phyloP scores from a whole-genome alignment of 192 early-diverging fungal species.

The Coemansia erecta region DNA sequence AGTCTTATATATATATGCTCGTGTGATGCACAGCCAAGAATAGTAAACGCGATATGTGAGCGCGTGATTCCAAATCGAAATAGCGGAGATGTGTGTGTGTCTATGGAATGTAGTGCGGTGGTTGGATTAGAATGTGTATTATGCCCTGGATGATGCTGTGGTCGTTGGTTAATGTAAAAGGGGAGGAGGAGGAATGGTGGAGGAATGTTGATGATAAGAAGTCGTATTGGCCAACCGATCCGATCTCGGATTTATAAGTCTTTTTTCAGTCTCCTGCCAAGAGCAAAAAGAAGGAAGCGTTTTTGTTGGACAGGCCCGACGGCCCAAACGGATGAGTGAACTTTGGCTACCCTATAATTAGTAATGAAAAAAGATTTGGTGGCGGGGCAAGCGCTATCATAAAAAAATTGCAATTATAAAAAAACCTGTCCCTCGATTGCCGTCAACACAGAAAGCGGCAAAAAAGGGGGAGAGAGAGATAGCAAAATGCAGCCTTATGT shows the following conservation, averaged over 20 bases:
- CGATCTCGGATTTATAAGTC: too few species aligned
- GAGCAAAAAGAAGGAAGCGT: neutral
- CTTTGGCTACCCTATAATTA: constrained; percentile 2
- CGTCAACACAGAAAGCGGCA: neutral
- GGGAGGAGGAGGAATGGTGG: too few species aligned
- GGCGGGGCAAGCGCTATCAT: neutral
- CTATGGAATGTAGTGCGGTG: neutral
- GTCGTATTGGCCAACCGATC: too few species aligned
- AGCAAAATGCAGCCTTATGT: neutral
- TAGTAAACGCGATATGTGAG: too few species aligned
- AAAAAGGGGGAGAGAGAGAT: neutral
- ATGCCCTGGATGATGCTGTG: too few species aligned
- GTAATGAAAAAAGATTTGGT: neutral
- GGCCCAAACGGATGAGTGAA: neutral
- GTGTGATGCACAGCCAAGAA: too few species aligned
- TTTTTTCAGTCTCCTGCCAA: too few species aligned
- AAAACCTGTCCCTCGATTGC: neutral
- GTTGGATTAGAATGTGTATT: too few species aligned
- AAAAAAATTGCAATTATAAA: neutral
- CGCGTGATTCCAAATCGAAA: too few species aligned
- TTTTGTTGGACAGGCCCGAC: neutral
- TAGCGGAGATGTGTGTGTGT: neutral
- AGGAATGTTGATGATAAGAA: too few species aligned
- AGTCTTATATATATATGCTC: too few species aligned
- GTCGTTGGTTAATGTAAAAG: neutral